Evolutionary conservation across 176 grass and related monocot species (phyloP).

Genomic region (Coix lacrymajobi): DNA sequence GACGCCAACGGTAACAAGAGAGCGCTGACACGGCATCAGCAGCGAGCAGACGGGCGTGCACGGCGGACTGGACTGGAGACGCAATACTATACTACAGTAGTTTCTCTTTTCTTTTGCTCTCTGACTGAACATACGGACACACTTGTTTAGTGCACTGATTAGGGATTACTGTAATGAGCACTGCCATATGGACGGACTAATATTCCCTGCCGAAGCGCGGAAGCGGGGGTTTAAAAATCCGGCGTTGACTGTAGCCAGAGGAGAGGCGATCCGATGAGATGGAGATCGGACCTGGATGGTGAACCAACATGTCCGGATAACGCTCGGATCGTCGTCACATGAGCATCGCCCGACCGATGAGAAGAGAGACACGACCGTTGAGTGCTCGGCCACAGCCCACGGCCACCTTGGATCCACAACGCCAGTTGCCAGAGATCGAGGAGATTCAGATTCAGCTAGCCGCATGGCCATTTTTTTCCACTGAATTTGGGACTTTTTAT

Average conservation of each 20-base stretch:
- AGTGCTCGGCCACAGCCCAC: background rate
- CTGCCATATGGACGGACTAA: background rate
- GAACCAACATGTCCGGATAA: slow-evolving; percentile 48
- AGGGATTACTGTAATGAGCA: too few species aligned
- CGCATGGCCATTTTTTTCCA: background rate
- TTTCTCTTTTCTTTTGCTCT: background rate
- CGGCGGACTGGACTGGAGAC: background rate
- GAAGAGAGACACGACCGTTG: slow-evolving; percentile 21
- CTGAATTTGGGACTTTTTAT: too few species aligned
- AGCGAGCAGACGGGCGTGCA: background rate
- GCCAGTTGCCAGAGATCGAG: background rate
- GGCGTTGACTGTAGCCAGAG: slow-evolving; percentile 8
- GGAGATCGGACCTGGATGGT: background rate
- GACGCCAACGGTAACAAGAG: slow-evolving; percentile 23
- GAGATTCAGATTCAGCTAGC: background rate
- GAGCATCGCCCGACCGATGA: background rate
- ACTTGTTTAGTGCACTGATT: slow-evolving; percentile 23
- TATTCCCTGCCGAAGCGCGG: slow-evolving; percentile 31
- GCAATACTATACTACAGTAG: too few species aligned
- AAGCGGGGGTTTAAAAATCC: background rate
- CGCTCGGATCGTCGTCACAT: slow-evolving; percentile 34
- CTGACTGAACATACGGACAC: slow-evolving; percentile 15
- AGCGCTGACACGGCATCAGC: background rate
- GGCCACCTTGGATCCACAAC: slow-evolving; percentile 17
- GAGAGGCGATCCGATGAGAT: background rate